A percentile compares a stretch with the other conserved stretches of the same genome.
Evolutionary conservation across 164 flowering plant species (phyloP).

Genomic region (Protea cynaroides): DNA sequence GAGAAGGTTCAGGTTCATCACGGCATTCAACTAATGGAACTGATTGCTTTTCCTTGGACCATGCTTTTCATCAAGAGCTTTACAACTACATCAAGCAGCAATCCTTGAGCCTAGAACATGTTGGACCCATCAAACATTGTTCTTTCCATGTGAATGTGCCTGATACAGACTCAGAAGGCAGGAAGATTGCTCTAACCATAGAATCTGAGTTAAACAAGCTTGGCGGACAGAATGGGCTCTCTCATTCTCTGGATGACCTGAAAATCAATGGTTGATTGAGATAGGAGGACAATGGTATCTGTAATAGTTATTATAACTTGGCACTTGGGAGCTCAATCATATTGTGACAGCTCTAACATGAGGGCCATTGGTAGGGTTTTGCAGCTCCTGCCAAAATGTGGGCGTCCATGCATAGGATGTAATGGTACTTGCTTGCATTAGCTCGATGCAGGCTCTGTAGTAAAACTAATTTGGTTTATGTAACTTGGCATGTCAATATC

Average conservation of each 20-base stretch:
- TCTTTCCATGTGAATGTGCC: conserved; percentile 74
- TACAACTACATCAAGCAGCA: conserved; percentile 68
- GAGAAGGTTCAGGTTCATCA: conserved; percentile 72
- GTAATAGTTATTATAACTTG: neutral
- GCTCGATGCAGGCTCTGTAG: conserved; percentile 12
- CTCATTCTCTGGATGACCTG: conserved; percentile 20
- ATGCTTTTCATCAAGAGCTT: conserved; percentile 71
- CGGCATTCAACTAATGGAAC: conserved; percentile 26
- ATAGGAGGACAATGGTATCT: neutral
- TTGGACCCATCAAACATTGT: conserved; percentile 48
- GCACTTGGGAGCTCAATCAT: neutral
- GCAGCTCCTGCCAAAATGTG: neutral
- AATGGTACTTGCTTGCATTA: conserved; percentile 7
- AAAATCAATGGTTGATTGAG: conserved; percentile 20
- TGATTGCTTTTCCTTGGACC: conserved; percentile 67
- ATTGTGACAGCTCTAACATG: neutral
- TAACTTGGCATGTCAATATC: conserved; percentile 3
- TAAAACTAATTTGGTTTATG: conserved; percentile 2
- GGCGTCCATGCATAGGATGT: neutral
- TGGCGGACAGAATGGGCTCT: conserved; percentile 18
- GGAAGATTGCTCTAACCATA: conserved; percentile 49
- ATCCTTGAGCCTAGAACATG: conserved; percentile 16
- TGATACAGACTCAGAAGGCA: conserved; percentile 42
- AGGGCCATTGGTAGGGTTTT: neutral
- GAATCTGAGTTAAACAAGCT: conserved; percentile 59